Evolutionary conservation across 1,284 basidiomycete species (phyloP).

Genomic region (Ceratobasidium sp.): DNA sequence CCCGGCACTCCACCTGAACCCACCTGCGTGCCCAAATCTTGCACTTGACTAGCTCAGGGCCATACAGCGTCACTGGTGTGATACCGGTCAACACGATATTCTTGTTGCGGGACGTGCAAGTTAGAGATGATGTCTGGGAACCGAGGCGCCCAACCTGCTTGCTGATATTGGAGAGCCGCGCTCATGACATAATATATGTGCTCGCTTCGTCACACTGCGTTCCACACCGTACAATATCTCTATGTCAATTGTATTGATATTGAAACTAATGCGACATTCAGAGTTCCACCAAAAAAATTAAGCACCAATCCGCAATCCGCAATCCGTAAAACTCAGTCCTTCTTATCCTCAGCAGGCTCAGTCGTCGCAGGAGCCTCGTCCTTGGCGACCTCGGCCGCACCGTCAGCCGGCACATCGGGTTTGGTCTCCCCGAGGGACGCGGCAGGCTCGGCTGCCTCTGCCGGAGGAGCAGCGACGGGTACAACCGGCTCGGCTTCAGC

Average conservation of each 20-base stretch:
- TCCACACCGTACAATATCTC: not conserved
- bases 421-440: slow-evolving; percentile 23
- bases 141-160: slow-evolving; percentile 40
- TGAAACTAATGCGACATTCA: slow-evolving; percentile 22
- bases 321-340: slow-evolving; percentile 10
- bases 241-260: slow-evolving; percentile 17
- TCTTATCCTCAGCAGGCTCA: slow-evolving; percentile 1
- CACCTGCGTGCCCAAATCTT: slow-evolving; percentile 94
- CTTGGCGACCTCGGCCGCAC: slow-evolving; percentile 20
- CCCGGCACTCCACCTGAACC: slow-evolving; percentile 49
- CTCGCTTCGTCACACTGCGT: slow-evolving; percentile 11
- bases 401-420: slow-evolving; percentile 42
- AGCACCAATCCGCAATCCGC: slow-evolving; percentile 5
- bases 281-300: slow-evolving; percentile 33
- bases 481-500: slow-evolving; percentile 50
- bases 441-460: slow-evolving; percentile 49
- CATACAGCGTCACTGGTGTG: slow-evolving; percentile 96
- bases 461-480: slow-evolving; percentile 47
- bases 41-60: slow-evolving; percentile 87
- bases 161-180: too few species aligned
- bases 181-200: slow-evolving; percentile 1
- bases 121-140: not conserved
- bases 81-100: slow-evolving; percentile 96
- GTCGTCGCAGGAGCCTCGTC: slow-evolving; percentile 13
- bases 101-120: slow-evolving; percentile 76